Conservation (phyloP, 768 basidiomycete species). For the Mrakia hoshinonis region DNA sequence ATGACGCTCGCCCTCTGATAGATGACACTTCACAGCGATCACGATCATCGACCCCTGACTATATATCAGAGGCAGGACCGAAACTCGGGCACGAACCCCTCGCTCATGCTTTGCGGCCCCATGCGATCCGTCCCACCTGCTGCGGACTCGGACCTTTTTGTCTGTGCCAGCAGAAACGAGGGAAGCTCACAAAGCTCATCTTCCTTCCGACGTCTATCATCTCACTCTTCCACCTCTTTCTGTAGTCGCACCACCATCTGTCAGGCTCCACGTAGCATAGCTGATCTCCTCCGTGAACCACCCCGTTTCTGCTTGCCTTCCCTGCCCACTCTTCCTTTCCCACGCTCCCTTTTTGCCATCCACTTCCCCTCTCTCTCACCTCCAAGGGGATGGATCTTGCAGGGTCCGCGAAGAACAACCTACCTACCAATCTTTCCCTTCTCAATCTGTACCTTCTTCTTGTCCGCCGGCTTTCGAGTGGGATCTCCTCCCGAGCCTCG, state of each 20-base stretch:
- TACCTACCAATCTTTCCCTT: not conserved
- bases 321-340: not conserved
- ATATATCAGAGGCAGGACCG: too few species aligned
- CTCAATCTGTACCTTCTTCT: not conserved
- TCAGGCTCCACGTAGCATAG: too few species aligned
- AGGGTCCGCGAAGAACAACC: not conserved
- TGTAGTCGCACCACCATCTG: too few species aligned
- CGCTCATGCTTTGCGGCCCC: too few species aligned
- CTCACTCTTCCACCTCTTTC: too few species aligned
- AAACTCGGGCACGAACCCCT: too few species aligned
- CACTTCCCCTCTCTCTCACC: not conserved
- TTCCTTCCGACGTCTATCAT: too few species aligned
- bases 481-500: not conserved
- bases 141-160: too few species aligned
- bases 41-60: not conserved
- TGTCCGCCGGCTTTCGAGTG: not conserved
- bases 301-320: not conserved
- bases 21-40: not conserved
- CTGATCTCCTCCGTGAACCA: too few species aligned
- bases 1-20: not conserved
- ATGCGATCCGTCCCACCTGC: too few species aligned
- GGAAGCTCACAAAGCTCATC: too few species aligned
- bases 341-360: conserved; percentile 1
- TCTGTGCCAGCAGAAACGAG: too few species aligned
- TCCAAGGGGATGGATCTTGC: not conserved